A percentile compares a stretch with the other conserved stretches of the same genome.
These are phyloP conservation scores for Capronia coronata DNA, from an alignment of 2,329 filamentous ascomycete species.

Conservation along the genomic window DNA sequence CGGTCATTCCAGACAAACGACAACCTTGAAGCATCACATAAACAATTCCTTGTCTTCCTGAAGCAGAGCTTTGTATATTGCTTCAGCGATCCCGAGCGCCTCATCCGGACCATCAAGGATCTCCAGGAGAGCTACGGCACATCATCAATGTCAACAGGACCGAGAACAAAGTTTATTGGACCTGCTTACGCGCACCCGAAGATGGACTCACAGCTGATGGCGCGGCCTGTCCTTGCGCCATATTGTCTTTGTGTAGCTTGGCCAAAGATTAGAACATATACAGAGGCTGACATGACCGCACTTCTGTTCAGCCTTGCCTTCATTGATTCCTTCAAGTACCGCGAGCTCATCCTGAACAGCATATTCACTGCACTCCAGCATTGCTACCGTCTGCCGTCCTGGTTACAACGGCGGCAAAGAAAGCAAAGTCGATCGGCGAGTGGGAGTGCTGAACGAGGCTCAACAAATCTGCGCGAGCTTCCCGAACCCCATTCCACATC, in stretches of 20 bases:
- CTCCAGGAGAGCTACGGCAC: conserved; percentile 12
- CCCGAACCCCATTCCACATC: neutral
- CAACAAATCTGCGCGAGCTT: conserved; percentile 4
- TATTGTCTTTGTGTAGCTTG: neutral
- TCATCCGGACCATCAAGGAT: conserved; percentile 37
- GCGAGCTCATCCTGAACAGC: conserved; percentile 13
- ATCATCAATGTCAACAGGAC: neutral
- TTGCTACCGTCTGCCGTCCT: conserved; percentile 13
- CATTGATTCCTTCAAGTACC: conserved; percentile 15
- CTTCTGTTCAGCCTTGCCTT: conserved; percentile 15
- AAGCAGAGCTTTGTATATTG: conserved; percentile 42
- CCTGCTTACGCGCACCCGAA: neutral
- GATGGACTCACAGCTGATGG: neutral
- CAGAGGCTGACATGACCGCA: conserved; percentile 10
- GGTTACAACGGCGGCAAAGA: conserved; percentile 6
- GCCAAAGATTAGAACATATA: conserved; percentile 5
- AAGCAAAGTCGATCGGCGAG: conserved; percentile 9
- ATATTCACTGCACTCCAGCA: conserved; percentile 19
- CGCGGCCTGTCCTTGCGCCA: neutral
- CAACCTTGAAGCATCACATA: neutral
- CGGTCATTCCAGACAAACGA: neutral
- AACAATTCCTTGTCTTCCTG: conserved; percentile 33
- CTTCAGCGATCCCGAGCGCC: conserved; percentile 37
- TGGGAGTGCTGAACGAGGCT: conserved; percentile 3
- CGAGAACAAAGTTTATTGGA: neutral